phyloP scores from a whole-genome alignment of 495 filamentous ascomycete genomes.

The Amniculicola lignicola region DNA sequence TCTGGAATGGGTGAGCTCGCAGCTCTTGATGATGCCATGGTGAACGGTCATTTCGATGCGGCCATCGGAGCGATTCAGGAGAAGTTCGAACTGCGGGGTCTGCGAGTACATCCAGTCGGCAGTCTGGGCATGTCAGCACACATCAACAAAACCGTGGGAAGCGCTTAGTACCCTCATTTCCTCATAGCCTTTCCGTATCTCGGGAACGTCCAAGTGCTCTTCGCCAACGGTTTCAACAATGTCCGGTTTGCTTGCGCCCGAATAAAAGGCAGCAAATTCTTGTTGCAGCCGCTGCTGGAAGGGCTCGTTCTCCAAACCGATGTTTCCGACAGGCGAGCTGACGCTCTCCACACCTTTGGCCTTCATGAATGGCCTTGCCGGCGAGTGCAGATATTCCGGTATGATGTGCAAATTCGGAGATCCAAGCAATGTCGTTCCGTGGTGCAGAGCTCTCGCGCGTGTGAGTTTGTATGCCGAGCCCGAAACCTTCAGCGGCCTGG shows the following conservation, averaged over 20 bases:
- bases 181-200: slow-evolving; percentile 56
- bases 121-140: slow-evolving; percentile 48
- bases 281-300: slow-evolving; percentile 37
- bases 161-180: slow-evolving; percentile 55
- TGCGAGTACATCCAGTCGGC: slow-evolving; percentile 76
- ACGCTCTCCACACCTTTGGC: slow-evolving; percentile 93
- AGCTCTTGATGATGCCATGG: slow-evolving; percentile 30
- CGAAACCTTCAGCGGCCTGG: slow-evolving; percentile 70
- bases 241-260: slow-evolving; percentile 33
- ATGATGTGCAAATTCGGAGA: slow-evolving; percentile 67
- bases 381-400: slow-evolving; percentile 64
- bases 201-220: slow-evolving; percentile 45
- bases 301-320: slow-evolving; percentile 45
- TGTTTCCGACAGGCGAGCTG: slow-evolving; percentile 77
- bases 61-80: background rate
- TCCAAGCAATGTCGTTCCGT: slow-evolving; percentile 81
- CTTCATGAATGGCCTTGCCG: slow-evolving; percentile 68
- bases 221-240: slow-evolving; percentile 51
- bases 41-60: slow-evolving; percentile 20
- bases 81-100: slow-evolving; percentile 71
- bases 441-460: slow-evolving; percentile 72
- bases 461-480: slow-evolving; percentile 94
- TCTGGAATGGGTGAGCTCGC: slow-evolving; percentile 14
- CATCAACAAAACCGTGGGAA: background rate
- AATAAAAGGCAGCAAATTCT: slow-evolving; percentile 57